Percentiles rank a stretch among this genome's conserved stretches.
phyloP scores from a whole-genome alignment of 1,139 yeast genomes.

The Yamadazyma aaseri region DNA sequence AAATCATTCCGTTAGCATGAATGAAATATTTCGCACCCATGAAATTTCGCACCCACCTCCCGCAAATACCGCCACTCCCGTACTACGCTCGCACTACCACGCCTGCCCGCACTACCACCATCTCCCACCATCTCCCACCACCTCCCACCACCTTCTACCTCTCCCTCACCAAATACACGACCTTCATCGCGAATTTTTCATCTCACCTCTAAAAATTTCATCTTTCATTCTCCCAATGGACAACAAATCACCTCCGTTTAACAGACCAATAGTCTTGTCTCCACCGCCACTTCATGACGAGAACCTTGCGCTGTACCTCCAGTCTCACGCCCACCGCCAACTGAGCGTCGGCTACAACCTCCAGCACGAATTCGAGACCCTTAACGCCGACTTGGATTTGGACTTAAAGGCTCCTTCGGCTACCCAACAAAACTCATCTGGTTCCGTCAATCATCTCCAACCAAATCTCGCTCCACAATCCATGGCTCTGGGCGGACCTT shows the following conservation, averaged over 20 bases:
- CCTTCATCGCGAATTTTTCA: neutral
- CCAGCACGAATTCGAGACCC: conserved; percentile 47
- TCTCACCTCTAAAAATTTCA: neutral
- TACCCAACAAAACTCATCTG: neutral
- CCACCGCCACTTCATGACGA: conserved; percentile 26
- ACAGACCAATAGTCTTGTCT: conserved; percentile 39
- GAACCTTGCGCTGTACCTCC: conserved; percentile 8
- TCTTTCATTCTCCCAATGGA: conserved; percentile 3
- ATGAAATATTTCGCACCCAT: too few species aligned
- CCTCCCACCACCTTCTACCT: neutral
- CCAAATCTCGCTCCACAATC: neutral
- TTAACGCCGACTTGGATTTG: conserved; percentile 47
- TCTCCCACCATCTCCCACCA: too few species aligned
- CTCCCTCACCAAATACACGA: neutral
- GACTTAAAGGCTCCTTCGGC: conserved; percentile 28
- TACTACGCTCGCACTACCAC: too few species aligned
- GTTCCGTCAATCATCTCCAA: neutral
- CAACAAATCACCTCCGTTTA: conserved; percentile 13
- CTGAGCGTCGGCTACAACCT: conserved; percentile 46
- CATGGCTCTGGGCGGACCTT: neutral
- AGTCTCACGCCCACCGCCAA: conserved; percentile 29
- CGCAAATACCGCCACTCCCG: too few species aligned
- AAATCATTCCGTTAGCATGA: too few species aligned
- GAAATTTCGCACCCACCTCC: too few species aligned
- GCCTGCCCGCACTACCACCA: too few species aligned